Percentiles rank a stretch among this genome's conserved stretches.
Conservation (phyloP, 805 yeast genomes). For the Pichia kluyveri region DNA sequence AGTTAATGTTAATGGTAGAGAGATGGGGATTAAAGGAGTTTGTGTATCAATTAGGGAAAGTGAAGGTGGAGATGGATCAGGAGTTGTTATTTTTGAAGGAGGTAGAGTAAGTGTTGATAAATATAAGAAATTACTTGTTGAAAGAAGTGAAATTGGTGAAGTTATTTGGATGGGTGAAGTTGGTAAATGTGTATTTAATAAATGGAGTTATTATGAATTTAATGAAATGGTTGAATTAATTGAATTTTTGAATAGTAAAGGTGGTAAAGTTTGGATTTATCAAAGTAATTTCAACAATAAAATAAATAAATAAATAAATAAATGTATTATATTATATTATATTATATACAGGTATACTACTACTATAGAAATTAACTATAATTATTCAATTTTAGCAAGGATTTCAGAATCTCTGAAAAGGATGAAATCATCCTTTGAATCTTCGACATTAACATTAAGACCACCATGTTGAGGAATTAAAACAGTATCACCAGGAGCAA, state of each 20-base stretch:
- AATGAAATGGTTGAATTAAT: constrained; percentile 32
- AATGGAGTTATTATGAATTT: constrained; percentile 61
- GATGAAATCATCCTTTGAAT: constrained; percentile 41
- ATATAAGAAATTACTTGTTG: constrained; percentile 50
- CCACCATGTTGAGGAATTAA: constrained; percentile 95
- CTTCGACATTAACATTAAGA: constrained; percentile 61
- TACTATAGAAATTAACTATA: constrained; percentile 9
- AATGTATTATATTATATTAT: background rate
- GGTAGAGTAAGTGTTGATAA: constrained; percentile 51
- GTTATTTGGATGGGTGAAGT: constrained; percentile 66
- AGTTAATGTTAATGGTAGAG: constrained; percentile 73
- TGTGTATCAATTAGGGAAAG: constrained; percentile 24
- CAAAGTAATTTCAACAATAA: constrained; percentile 27
- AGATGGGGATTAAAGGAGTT: constrained; percentile 57
- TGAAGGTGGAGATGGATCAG: constrained; percentile 34
- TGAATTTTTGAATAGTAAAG: no score
- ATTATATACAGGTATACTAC: no score
- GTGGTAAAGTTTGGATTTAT: no score
- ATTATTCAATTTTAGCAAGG: constrained; percentile 81
- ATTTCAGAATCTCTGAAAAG: constrained; percentile 90
- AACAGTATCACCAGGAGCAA: constrained; percentile 86
- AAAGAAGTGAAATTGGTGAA: constrained; percentile 54
- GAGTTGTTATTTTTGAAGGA: constrained; percentile 69
- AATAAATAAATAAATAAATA: background rate
- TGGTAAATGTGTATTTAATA: constrained; percentile 41